phyloP scores from a whole-genome alignment of 257 asterid species.

The Cordia subcordata region DNA sequence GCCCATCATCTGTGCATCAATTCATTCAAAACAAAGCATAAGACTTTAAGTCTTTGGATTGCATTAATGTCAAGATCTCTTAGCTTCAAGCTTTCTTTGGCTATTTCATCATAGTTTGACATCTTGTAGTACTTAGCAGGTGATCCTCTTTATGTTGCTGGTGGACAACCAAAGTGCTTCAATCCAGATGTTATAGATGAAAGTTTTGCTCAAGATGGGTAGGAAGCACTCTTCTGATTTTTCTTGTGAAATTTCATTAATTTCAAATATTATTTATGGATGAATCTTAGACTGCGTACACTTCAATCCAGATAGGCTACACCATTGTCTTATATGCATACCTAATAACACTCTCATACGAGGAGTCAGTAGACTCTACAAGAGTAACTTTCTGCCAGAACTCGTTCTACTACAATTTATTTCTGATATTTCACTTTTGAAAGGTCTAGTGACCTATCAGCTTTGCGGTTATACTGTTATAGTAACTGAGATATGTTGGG shows the following conservation, averaged over 20 bases:
- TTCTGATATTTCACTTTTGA: too few relatives aligned
- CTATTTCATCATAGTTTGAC: constrained; percentile 3
- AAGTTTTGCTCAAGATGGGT: constrained; percentile 86
- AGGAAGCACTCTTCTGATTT: constrained; percentile 14
- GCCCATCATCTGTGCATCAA: too few relatives aligned
- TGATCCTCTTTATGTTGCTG: constrained; percentile 81
- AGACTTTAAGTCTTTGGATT: not conserved
- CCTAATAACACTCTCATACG: too few relatives aligned
- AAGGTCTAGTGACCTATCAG: too few relatives aligned
- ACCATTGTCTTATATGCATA: too few relatives aligned
- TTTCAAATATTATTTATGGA: not conserved
- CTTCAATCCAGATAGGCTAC: not conserved
- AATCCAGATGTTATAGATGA: constrained; percentile 41
- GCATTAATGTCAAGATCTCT: not conserved
- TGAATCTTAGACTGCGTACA: not conserved
- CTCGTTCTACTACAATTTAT: too few relatives aligned
- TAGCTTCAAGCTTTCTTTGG: not conserved
- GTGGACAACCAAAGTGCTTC: constrained; percentile 62
- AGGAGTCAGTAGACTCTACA: too few relatives aligned
- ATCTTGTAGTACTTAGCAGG: constrained; percentile 40
- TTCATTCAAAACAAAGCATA: not conserved
- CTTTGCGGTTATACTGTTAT: too few relatives aligned
- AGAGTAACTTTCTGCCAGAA: too few relatives aligned
- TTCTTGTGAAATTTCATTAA: not conserved
- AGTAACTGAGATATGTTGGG: too few relatives aligned